Evolutionary conservation across 2,329 filamentous ascomycete genomes (phyloP), one percentile per base, ranked within the genome.

Genomic region (Zelopaecilomyces penicillatus): DNA sequence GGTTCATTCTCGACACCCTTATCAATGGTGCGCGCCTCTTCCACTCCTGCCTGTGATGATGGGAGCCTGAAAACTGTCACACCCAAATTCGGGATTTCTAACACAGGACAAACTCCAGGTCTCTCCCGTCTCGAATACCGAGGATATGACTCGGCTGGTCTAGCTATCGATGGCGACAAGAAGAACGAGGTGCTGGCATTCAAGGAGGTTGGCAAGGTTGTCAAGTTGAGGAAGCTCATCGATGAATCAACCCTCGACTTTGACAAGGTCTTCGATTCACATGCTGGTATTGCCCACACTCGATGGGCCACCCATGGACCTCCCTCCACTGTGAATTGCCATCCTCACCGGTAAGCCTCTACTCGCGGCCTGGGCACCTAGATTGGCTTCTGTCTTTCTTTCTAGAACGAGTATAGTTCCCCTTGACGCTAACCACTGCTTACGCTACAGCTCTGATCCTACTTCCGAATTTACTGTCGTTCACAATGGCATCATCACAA

Each of bases 401-500:
- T 19, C 19, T 19, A 19, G 19, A 19, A 19, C 19, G 19, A 19
- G 19, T 19, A 19, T 19, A 19, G 19, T 19, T 19, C 19, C 19
- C 19, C 19, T 19, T 19, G 3, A 19, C 19, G 19, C 19, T 19
- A 19, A 19, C 19, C 19, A 19, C 19, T 19, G 19, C 19, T 19
- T 19, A 19, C 19, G 19, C 19, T 48, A 12, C 54, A 94, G 90
- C 69, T 97, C 91, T 54, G 93, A 98, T 68, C 81, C 85, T 58
- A 87, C 74, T 61, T 98, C 91, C 89, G 86, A 98, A 72, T 98
- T 98, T 69, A 79, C 87, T 54, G 83, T 98, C 59, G 93, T 97
- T 50, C 93, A 98, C 84, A 98, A 98, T 72, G 93, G 93, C 64
- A 98, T 98, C 78, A 98, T 98, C 71, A 98, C 93, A 75, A 98